A percentile compares a stretch with the other conserved stretches of the same genome.
Conservation (phyloP, 305 asterid genomes). For the Fraxinus angustifolia region DNA sequence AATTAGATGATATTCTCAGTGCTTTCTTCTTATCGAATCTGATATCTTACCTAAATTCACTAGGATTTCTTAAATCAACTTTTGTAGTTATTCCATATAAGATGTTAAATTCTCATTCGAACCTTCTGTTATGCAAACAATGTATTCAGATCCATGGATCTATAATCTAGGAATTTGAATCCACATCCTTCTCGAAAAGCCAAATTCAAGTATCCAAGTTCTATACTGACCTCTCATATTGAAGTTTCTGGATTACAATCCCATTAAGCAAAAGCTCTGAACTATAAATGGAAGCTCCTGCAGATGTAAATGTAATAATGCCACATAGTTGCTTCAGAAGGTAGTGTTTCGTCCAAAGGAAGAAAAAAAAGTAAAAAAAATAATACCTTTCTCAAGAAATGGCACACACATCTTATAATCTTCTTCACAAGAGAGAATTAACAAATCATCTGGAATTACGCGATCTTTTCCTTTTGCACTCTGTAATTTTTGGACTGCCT, state of each 20-base stretch:
- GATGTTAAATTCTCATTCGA: not conserved
- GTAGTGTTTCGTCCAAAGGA: slow-evolving; percentile 5
- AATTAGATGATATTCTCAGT: not conserved
- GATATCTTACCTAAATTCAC: not conserved
- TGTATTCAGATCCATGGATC: slow-evolving; percentile 7
- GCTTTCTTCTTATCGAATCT: not conserved
- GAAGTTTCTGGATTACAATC: slow-evolving; percentile 62
- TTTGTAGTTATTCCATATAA: slow-evolving; percentile 10
- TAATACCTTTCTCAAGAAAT: slow-evolving; percentile 55
- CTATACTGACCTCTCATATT: slow-evolving; percentile 55
- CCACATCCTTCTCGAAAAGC: not conserved
- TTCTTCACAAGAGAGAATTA: slow-evolving; percentile 60
- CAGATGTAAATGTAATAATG: slow-evolving; percentile 24
- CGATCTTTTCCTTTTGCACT: slow-evolving; percentile 22
- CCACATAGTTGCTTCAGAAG: slow-evolving; percentile 15
- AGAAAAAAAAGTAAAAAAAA: not conserved
- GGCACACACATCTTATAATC: slow-evolving; percentile 53
- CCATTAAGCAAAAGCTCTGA: slow-evolving; percentile 84
- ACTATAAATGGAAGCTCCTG: slow-evolving; percentile 64
- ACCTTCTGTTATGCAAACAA: not conserved
- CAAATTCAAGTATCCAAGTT: not conserved
- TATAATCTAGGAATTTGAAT: not conserved
- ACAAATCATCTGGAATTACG: slow-evolving; percentile 35
- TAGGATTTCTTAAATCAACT: not conserved
- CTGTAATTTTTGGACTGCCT: slow-evolving; percentile 41